Base-by-base conservation (phyloP, 345 rosid species). In the Sonneratia caseolaris region DNA sequence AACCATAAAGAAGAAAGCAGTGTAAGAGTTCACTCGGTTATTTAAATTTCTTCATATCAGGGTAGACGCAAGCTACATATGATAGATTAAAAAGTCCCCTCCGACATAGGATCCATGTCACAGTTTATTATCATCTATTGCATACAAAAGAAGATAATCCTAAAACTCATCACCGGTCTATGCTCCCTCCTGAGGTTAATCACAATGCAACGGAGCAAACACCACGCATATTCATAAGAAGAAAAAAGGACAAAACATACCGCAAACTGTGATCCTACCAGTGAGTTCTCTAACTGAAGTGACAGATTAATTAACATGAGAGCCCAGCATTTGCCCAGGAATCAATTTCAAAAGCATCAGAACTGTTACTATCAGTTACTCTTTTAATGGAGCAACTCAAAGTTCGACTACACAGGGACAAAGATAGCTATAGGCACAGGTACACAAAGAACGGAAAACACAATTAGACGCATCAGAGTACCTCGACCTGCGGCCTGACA, bases 401-500 rank as follows among this genome's bases (percentile, higher is more conserved):
- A 51, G 21, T 16, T 51, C 36, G 64, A 59, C 0, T 35, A 59
- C 8, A 22, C 18, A 1, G 18, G 53, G 0, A 47, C 13, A 14
- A 47, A 47, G 51, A 47, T 4, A 40, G 43, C 9, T 40, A 1
- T 1, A 40, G 7, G 43, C 43, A 21, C 64, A 0, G 9, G 22
- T 16, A 8, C 22, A 7, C 3, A 35, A 8, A 42, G 51, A 57
- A 15, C 38, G 0, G 27, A 71, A 64, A 24, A 42, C 35, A 64
- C 18, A 0, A 47, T 8, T 15, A 40, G 13, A 9, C n/a, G 16
- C 53, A 40, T 0, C 47, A 40, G 37, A 18, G 8, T 65, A 72
- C 70, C 75, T 72, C 75, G 37, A 35, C 43, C 49, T 51, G 37
- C 37, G 37, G 75, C 62, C 40, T 15, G n/a, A 49, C 18, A 76